Evolutionary conservation across 495 filamentous ascomycete species (phyloP).

Genomic region (Annulohypoxylon bovei): DNA sequence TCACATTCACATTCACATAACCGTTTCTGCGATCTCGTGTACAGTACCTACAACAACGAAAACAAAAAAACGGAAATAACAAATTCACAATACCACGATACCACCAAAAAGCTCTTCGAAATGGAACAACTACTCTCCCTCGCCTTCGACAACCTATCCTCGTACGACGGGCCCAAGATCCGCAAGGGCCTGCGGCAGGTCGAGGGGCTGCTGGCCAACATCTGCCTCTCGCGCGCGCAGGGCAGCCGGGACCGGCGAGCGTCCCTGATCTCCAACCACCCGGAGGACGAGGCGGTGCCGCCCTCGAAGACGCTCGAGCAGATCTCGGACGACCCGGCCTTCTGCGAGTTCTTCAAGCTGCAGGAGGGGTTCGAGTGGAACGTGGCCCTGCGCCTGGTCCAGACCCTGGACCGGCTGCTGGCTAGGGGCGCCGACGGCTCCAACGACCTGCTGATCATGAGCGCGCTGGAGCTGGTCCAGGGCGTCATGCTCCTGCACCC

Average conservation of each 20-base stretch:
- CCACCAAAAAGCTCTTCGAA: conserved; percentile 15
- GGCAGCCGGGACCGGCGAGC: conserved; percentile 80
- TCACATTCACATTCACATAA: conserved; percentile 10
- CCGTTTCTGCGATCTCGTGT: not conserved
- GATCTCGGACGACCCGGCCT: conserved; percentile 85
- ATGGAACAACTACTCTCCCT: conserved; percentile 95
- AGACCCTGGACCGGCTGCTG: conserved; percentile 86
- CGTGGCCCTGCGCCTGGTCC: conserved; percentile 85
- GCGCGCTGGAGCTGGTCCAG: conserved; percentile 88
- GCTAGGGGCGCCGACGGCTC: conserved; percentile 81
- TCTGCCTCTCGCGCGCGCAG: conserved; percentile 78
- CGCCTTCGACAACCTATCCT: conserved; percentile 96
- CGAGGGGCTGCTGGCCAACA: conserved; percentile 93
- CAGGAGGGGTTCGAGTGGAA: conserved; percentile 99
- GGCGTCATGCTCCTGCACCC: conserved; percentile 91
- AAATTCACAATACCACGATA: not conserved
- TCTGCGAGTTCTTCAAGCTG: conserved; percentile 94
- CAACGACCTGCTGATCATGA: conserved; percentile 89
- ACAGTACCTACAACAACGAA: not conserved
- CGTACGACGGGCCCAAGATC: conserved; percentile 87
- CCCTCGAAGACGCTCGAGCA: conserved; percentile 70
- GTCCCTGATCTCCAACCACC: conserved; percentile 77
- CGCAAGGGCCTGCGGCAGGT: conserved; percentile 94
- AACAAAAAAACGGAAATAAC: not conserved
- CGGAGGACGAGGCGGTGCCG: conserved; percentile 49